Evolutionary conservation across 345 rosid genomes (phyloP), one percentile per base, ranked within the genome.

Genomic region (Populus deltoides): DNA sequence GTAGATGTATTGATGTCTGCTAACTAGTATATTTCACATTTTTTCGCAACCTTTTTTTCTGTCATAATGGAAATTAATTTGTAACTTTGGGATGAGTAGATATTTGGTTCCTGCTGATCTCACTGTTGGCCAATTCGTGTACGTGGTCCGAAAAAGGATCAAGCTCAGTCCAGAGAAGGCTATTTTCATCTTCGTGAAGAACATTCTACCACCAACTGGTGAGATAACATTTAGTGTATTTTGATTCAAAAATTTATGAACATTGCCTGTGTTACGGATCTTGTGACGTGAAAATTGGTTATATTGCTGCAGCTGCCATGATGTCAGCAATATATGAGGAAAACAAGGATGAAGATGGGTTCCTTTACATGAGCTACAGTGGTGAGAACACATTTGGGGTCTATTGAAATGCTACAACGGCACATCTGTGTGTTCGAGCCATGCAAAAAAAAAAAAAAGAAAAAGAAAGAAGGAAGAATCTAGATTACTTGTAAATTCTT

Each of bases 311-410:
- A 96, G 99, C 97, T 75, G 94, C 99, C 13, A 83, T 92, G 97
- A 91, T 96, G 98, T 91, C 97, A 70, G 91, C 98, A 27, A 91
- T 94, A 51, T 94, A 91, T 22, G 98, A 95, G 77, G 99, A 95
- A 83, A 92, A 93, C 88, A 93, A 91, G 86, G 99, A 95, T 72
- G 98, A 92, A 85, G 99, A 95, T 80, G 97, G 99, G 33, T 95
- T 95, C 85, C 93, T 95, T 66, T 95, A 95, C 88, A 95, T 93
- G 99, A 93, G 93, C 47, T 95, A 93, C 94, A 95, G 99, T 3
- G 97, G 99, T 8, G 99, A 95, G 88, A 95, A 92, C 89, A 95
- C 99, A 45, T 95, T 96, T 66, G 99, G 99, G 68, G 66, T 68
- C 66, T 39, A 75, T 57, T 82, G 83, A 90, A 80, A 75, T 16